Base-by-base conservation (phyloP, 208 protist species). In the Wallacemonas sp. region DNA sequence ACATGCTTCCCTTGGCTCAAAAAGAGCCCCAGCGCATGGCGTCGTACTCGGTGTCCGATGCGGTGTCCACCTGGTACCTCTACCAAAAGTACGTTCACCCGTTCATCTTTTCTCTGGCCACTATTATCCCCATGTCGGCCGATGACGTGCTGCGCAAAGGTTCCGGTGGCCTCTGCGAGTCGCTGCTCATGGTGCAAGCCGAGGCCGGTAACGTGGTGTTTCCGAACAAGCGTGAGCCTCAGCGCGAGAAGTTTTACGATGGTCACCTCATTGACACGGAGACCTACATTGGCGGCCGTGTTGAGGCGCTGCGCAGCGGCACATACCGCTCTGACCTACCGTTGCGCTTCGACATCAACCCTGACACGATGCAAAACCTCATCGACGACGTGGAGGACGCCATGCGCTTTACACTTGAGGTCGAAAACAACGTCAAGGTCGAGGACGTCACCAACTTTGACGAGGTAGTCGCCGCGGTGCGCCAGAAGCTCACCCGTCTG, bases 1-100 rank as follows among this genome's bases (percentile, higher is more conserved):
- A 99, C 12, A 99, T 99, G 98, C 76, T 99, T 6, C 86, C 85
- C 0, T 93, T 99, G 13, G 99, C 98, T 27, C 74, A 87, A 41
- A 87, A 83, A 34, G 68, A 98, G 27, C 98, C 99, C 10, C 96
- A 99, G 71, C 70, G 87, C 12, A 93, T 99, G 76, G 98, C 99
- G 13, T 95, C 92, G n/a, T 99, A 99, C 79, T 99, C 99, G 0
- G 99, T 99, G 1, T 99, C 99, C 5, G 99, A 99, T 79, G 99
- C 99, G 6, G 97, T 99, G 10, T 98, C 98, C 9, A 99, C 99
- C 0, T 99, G 99, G 86, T 99, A 99, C 78, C 83, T 99, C 15
- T 99, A 99, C 77, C 92, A 93, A 64, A 99, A 99, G 61, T 99
- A 99, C 73, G 97, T 99, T 12, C 96, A 99, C 75, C 97, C 98